A percentile compares a stretch with the other conserved stretches of the same genome.
These are phyloP conservation scores for Scedosporium boydii DNA, from an alignment of 2,329 filamentous ascomycete genomes.

Conservation along the genomic window DNA sequence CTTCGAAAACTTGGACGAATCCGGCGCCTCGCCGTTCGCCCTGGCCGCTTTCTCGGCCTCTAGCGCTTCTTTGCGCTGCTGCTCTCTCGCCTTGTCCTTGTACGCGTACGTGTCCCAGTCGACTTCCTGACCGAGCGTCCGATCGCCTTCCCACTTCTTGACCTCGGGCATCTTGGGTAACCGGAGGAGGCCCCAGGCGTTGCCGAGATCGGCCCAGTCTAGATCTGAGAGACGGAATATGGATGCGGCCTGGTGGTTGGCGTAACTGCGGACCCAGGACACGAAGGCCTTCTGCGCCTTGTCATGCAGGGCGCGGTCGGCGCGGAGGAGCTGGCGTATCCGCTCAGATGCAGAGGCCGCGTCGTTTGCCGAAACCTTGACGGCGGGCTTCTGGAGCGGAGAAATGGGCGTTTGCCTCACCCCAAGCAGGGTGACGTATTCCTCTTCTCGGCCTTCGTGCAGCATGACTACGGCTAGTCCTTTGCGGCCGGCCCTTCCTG, in stretches of 20 bases:
- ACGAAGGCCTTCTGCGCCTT: conserved; percentile 89
- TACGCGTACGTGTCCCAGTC: conserved; percentile 62
- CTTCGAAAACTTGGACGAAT: conserved; percentile 32
- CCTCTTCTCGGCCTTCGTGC: conserved; percentile 75
- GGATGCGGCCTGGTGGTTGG: conserved; percentile 79
- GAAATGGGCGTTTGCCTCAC: conserved; percentile 78
- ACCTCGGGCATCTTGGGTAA: conserved; percentile 93
- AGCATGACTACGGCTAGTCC: conserved; percentile 82
- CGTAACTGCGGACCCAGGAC: conserved; percentile 85
- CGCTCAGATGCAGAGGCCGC: conserved; percentile 44
- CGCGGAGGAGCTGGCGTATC: conserved; percentile 49
- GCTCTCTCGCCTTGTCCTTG: conserved; percentile 62
- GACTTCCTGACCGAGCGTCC: conserved; percentile 50
- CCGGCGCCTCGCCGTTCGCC: conserved; percentile 22
- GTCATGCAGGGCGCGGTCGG: conserved; percentile 59
- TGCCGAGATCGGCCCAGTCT: conserved; percentile 74
- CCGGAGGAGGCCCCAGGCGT: conserved; percentile 76
- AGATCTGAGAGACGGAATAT: conserved; percentile 80
- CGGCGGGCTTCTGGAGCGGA: conserved; percentile 45
- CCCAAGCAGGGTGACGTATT: conserved; percentile 79
- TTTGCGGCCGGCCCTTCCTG: conserved; percentile 78
- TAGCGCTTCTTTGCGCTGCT: conserved; percentile 49
- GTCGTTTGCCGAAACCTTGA: conserved; percentile 52
- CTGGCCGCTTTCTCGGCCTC: conserved; percentile 34
- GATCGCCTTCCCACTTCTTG: conserved; percentile 62